Evolutionary conservation across 192 early-diverging fungal genomes (phyloP).

Genomic region (Gigaspora rosea): DNA sequence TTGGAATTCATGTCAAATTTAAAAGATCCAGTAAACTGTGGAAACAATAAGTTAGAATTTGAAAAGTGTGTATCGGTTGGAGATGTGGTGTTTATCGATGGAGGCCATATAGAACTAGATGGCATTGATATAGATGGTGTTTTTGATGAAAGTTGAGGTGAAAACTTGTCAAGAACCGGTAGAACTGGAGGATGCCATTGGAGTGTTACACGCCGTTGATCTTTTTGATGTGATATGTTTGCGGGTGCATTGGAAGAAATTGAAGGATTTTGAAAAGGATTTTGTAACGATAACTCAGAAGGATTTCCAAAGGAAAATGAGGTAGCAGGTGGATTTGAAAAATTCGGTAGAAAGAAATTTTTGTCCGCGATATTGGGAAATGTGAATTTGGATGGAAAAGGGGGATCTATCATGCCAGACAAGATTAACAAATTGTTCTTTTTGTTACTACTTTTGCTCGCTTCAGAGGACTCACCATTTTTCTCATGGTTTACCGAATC

Average conservation of each 20-base stretch:
- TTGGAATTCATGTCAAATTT: slow-evolving; percentile 30
- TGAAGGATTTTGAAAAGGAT: slow-evolving; percentile 22
- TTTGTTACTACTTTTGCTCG: slow-evolving; percentile 17
- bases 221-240: slow-evolving; percentile 2
- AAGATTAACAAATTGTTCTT: slow-evolving; percentile 31
- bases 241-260: neutral
- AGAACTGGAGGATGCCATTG: slow-evolving; percentile 26
- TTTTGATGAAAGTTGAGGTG: slow-evolving; percentile 22
- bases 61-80: slow-evolving; percentile 21
- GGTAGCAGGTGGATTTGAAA: neutral
- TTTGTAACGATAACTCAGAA: slow-evolving; percentile 16
- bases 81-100: slow-evolving; percentile 8
- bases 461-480: slow-evolving; percentile 31
- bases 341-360: slow-evolving; percentile 34
- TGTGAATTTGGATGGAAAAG: slow-evolving; percentile 32
- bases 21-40: slow-evolving; percentile 31
- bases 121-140: slow-evolving; percentile 21
- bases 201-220: slow-evolving; percentile 1
- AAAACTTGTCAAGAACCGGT: slow-evolving; percentile 30
- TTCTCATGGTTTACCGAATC: slow-evolving; percentile 20
- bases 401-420: slow-evolving; percentile 23
- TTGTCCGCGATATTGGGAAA: slow-evolving; percentile 35
- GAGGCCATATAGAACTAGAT: slow-evolving; percentile 18
- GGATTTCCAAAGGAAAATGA: slow-evolving; percentile 16
- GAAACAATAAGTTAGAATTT: slow-evolving; percentile 29